These are phyloP conservation scores for Trichoderma aggressivum DNA, from an alignment of 2,329 filamentous ascomycete species.

Conservation along the genomic window DNA sequence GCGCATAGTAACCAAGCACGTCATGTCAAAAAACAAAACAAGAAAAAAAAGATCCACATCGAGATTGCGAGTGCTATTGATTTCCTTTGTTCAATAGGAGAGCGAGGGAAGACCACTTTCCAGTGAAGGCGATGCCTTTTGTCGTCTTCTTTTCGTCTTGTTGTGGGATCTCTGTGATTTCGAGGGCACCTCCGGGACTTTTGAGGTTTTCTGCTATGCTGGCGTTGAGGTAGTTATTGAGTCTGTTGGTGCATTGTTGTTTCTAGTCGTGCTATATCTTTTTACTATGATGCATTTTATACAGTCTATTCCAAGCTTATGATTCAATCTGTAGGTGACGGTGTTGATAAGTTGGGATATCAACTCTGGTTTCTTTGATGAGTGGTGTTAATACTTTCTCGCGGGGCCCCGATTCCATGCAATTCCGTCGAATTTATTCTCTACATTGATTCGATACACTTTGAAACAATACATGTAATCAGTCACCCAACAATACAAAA, in stretches of 20 bases:
- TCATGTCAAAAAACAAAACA: slow-evolving; percentile 18
- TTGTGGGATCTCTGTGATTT: background rate
- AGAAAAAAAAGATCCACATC: background rate
- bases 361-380: background rate
- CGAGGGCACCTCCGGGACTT: background rate
- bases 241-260: background rate
- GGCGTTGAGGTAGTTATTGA: background rate
- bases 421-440: background rate
- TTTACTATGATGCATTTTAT: background rate
- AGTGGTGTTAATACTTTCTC: background rate
- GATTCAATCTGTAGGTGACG: background rate
- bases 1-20: slow-evolving; percentile 31
- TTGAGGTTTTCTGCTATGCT: background rate
- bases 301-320: background rate
- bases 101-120: background rate
- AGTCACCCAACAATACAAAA: background rate
- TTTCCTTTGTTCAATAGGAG: background rate
- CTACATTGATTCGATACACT: background rate
- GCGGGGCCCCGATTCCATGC: background rate
- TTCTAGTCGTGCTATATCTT: background rate
- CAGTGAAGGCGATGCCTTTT: background rate
- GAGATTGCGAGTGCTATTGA: background rate
- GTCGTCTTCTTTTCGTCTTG: background rate
- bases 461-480: background rate
- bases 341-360: background rate